These are phyloP conservation scores for Hypericum androsaemum DNA, from an alignment of 345 rosid genomes.

Conservation along the genomic window DNA sequence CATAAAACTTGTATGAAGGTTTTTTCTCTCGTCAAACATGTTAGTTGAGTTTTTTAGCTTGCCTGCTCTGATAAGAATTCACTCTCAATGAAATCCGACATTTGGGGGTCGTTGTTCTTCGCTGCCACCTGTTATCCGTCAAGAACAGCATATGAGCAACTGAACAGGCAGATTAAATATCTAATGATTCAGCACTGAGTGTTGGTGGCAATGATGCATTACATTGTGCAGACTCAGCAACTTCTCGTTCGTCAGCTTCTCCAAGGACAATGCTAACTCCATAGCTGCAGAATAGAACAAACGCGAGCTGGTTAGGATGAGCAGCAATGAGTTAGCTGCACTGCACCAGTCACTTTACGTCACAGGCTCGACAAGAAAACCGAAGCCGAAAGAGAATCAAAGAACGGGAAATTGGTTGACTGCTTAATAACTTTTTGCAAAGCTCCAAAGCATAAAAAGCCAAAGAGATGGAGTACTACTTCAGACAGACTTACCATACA, in stretches of 20 bases:
- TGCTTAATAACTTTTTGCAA: too few species aligned
- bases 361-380: too few species aligned
- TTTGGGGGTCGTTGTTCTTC: conserved; percentile 49
- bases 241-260: conserved; percentile 82
- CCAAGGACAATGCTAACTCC: conserved; percentile 88
- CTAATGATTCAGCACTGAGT: neutral
- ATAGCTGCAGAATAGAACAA: conserved; percentile 44
- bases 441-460: neutral
- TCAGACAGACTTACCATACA: conserved; percentile 38
- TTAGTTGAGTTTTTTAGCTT: conserved; percentile 5
- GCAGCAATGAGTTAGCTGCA: too few species aligned
- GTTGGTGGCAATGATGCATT: conserved; percentile 13
- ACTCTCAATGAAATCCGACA: conserved; percentile 65
- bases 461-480: neutral
- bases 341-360: too few species aligned
- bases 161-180: neutral
- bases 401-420: too few species aligned
- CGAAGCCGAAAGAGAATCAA: too few species aligned
- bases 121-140: conserved; percentile 46
- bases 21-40: too few species aligned
- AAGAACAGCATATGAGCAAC: conserved; percentile 2
- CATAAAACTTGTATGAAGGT: too few species aligned
- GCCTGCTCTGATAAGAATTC: conserved; percentile 78
- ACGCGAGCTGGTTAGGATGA: too few species aligned
- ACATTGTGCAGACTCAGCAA: conserved; percentile 64